Evolutionary conservation across 495 filamentous ascomycete species (phyloP), one percentile per base, ranked within the genome.

Genomic region (Aspergillus taichungensis): DNA sequence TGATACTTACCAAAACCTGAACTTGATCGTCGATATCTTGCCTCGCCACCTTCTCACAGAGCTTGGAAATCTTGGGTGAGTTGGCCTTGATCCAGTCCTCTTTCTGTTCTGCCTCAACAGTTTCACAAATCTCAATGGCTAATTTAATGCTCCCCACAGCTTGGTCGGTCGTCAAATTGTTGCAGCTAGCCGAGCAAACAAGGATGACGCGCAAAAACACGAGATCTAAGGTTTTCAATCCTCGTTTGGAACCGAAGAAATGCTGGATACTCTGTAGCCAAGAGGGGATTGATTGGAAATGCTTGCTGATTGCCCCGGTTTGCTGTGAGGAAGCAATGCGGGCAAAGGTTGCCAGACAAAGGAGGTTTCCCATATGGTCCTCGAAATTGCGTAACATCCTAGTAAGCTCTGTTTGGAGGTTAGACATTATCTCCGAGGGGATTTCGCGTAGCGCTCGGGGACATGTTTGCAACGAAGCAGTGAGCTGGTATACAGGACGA

Each of bases 181-280:
- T 59, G 39, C 57, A 63, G 34, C 58, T 71, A 27, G 65, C 58
- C 9, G 73, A 77, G 46, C 73, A 79, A 7, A 72, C 71, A 44
- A 69, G 66, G 13, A 79, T 72, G 8, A 72, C 73, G 13, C 67
- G 68, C 38, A 79, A 53, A 2, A 76, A 68, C 4, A 77, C 66
- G 31, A 82, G 56, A 44, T 80, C 70, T 10, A 81, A 51, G 1
- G 74, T 82, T 45, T 80, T 82, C 8, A 62, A 39, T 1, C 66
- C 73, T 8, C 66, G 61, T 41, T 72, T 75, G 1, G 65, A 51
- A 5, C 67, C 68, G 34, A 78, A 77, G 45, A 76, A 75, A 37
- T 76, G 58, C 9, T 53, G 59, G 37, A 72, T 67, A 37, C 57
- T 67, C 8, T 64, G 52, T 30, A 72, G 56, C 66, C 64, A 68